Conservation (phyloP, 179 eudicot species). For the Vitellaria paradoxa region DNA sequence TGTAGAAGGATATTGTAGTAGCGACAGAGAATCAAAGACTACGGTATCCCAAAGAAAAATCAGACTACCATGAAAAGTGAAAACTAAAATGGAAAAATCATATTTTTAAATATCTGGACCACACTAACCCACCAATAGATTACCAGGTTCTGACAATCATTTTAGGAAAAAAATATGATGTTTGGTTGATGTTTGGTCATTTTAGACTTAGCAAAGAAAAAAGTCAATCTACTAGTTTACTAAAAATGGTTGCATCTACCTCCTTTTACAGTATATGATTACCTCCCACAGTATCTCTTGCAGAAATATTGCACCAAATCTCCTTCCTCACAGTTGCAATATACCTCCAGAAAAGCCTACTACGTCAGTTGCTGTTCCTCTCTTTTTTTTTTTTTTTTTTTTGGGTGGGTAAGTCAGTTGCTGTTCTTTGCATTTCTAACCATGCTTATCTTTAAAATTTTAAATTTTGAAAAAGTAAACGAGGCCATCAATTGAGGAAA, state of each 20-base stretch:
- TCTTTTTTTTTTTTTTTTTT: too few relatives aligned
- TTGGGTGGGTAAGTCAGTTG: too few relatives aligned
- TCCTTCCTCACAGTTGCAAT: not conserved
- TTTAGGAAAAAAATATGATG: too few relatives aligned
- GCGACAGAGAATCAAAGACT: not conserved
- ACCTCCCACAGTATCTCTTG: not conserved
- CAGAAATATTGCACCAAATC: not conserved
- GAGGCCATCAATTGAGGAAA: not conserved
- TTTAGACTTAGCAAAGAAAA: too few relatives aligned
- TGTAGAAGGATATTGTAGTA: not conserved
- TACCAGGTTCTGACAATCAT: not conserved
- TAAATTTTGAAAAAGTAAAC: not conserved
- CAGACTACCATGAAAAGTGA: not conserved
- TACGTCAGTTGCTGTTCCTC: not conserved
- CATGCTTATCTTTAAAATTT: not conserved
- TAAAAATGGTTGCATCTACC: not conserved
- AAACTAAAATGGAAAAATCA: not conserved
- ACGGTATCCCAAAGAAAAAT: not conserved
- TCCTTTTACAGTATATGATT: not conserved
- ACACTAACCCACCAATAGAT: not conserved
- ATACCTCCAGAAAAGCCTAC: too few relatives aligned
- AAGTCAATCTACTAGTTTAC: not conserved
- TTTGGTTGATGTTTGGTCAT: too few relatives aligned
- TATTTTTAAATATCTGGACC: not conserved
- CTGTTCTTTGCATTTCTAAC: not conserved